Evolutionary conservation across 148 eudicot species (phyloP), one percentile per base, ranked within the genome.

Genomic region (Oxyria digyna): DNA sequence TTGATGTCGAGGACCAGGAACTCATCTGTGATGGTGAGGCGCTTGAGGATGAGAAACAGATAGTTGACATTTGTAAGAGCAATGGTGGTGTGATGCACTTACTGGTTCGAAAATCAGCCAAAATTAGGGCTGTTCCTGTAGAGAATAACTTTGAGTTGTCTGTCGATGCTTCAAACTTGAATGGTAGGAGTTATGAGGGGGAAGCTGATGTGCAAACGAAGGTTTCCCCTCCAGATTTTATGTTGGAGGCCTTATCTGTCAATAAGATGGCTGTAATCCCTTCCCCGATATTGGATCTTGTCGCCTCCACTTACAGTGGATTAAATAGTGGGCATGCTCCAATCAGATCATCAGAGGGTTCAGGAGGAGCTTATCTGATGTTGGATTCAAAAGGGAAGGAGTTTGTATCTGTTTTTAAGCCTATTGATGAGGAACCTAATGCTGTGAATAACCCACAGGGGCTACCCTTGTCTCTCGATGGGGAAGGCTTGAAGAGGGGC

Each of bases 361-460:
- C 98, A 26, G 98, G 98, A 45, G 98, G 98, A 33, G 98, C 88
- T 32, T 94, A 94, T 75, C 79, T 94, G 43, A 90, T 94, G 95
- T 78, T 63, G 72, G 87, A 91, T 82, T 77, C 80, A 42, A 67
- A 79, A 1, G 92, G 90, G 49, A 62, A 73, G 38, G 87, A 85
- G 72, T 82, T 87, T 80, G 73, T 90, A 11, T 90, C 98, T 8
- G 88, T 90, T 27, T 94, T 94, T 70, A 94, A 94, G 86, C 98
- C 98, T 1, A 72, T 88, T 26, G 98, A 93, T 76, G 98, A 93
- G 80, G 98, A 93, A 69, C 98, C 96, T 4, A 86, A 80, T 83
- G 98, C 96, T 48, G 81, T 77, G 78, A 93, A 93, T 75, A 93
- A 93, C 75, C 98, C 98, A 8, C 83, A 84, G 37, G 96, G 88